These are phyloP conservation scores for Syzygium syzygioides DNA, from an alignment of 441 rosid species.

Conservation along the genomic window DNA sequence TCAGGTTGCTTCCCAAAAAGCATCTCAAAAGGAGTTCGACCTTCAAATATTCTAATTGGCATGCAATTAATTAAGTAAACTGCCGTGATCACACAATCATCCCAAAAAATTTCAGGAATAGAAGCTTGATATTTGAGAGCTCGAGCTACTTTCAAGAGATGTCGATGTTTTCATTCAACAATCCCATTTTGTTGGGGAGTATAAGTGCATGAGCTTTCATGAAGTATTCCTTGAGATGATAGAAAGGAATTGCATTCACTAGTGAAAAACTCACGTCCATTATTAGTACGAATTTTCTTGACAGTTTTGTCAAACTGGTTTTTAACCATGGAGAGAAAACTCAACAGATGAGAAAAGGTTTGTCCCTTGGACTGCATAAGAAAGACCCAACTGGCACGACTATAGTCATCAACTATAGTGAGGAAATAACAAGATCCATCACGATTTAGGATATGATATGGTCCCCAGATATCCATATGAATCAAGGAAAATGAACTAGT, in stretches of 20 bases:
- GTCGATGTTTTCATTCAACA: not conserved
- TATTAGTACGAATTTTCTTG: fast-evolving
- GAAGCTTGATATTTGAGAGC: fast-evolving
- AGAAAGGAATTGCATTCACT: not conserved
- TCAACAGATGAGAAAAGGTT: fast-evolving
- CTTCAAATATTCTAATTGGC: not conserved
- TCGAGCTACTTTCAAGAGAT: not conserved
- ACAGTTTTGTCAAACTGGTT: not conserved
- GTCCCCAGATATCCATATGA: not conserved
- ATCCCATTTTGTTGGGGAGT: not conserved
- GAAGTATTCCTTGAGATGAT: not conserved
- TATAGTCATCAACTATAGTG: not conserved
- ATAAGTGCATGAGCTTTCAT: not conserved
- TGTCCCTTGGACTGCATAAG: not conserved
- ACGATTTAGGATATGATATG: not conserved
- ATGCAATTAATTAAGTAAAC: too few species aligned
- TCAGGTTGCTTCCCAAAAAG: too few species aligned
- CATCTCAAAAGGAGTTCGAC: not conserved
- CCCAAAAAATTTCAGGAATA: not conserved
- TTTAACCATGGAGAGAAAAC: not conserved
- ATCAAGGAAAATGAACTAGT: not conserved
- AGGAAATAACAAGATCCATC: not conserved
- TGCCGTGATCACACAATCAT: not conserved
- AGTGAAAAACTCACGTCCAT: not conserved
- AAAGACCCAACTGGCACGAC: not conserved